Base-by-base conservation (phyloP, 2,329 filamentous ascomycete genomes). In the Cercospora canescens region DNA sequence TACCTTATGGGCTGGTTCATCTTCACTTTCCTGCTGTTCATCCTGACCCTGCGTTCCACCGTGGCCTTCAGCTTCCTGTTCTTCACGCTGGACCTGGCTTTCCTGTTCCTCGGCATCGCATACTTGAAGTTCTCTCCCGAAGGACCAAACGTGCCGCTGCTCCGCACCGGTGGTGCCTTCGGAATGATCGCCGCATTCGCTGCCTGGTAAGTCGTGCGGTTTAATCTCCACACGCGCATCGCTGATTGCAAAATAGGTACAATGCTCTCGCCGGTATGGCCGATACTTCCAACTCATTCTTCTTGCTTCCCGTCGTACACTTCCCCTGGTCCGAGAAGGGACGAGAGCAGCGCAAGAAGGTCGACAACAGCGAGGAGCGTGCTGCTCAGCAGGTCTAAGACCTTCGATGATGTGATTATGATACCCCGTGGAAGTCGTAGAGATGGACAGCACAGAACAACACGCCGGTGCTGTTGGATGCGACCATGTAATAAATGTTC, bases 281-380 rank as follows among this genome's bases (percentile, higher is more conserved):
- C n/a, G 84, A 86, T 73, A 79, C 79, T 66, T 81, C 78, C 67
- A 86, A 86, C 79, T 83, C 92, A 84, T 97, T 97, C 88, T 95
- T 97, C 85, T 85, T 95, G 79, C 88, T 96, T 68, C 94, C 94
- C 60, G 93, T 97, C 57, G 89, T 91, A 74, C 93, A 97, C 85
- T 96, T 97, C 85, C 94, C 94, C 62, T 97, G 94, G 94, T 94
- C 91, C 39, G 90, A 91, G 74, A 91, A 90, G 81, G 91, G 88
- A 61, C 87, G 86, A 69, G 85, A 88, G 79, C 79, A 77, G 67
- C 86, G 89, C 67, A 77, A 67, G 34, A 79, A 80, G 73, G 77
- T 79, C 54, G 77, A 82, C 76, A 83, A 83, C 78, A 75, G 72
- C 58, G 74, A 71, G 34, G 77, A 74, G 30, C 78, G 78, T 60